Conservation (phyloP, 2,329 filamentous ascomycete genomes). For the Periconia digitata region DNA sequence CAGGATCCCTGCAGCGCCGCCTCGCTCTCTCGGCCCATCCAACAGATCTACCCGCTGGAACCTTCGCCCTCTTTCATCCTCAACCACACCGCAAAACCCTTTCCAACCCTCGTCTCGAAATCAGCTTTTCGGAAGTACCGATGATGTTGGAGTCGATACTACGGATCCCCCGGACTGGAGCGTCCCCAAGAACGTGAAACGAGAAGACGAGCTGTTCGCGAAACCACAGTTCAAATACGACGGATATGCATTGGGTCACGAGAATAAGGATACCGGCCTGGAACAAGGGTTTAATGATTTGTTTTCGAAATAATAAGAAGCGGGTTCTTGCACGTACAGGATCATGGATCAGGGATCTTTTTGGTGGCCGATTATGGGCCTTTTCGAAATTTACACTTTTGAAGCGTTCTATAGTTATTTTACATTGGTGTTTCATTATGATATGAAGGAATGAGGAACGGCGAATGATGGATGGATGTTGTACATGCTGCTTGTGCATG, state of each 20-base stretch:
- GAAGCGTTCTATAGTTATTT: too few relatives aligned
- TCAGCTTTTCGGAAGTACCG: background rate
- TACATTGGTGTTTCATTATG: too few relatives aligned
- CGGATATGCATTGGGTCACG: slow-evolving; percentile 19
- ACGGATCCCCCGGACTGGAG: slow-evolving; percentile 15
- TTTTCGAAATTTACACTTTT: too few relatives aligned
- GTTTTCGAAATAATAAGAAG: slow-evolving; percentile 35
- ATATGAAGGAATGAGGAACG: too few relatives aligned
- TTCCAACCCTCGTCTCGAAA: slow-evolving; percentile 44
- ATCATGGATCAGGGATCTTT: too few relatives aligned
- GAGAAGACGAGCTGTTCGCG: slow-evolving; percentile 32
- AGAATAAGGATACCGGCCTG: slow-evolving; percentile 33
- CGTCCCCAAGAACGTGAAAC: slow-evolving; percentile 29
- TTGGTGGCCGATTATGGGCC: too few relatives aligned
- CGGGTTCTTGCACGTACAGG: too few relatives aligned
- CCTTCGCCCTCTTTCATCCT: slow-evolving; percentile 1
- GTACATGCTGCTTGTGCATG: too few relatives aligned
- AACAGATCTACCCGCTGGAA: slow-evolving; percentile 64
- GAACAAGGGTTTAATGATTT: slow-evolving; percentile 36
- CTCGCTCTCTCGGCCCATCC: slow-evolving; percentile 51
- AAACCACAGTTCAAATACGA: slow-evolving; percentile 39
- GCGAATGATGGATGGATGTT: too few relatives aligned
- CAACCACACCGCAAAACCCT: slow-evolving; percentile 47
- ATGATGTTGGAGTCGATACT: background rate
- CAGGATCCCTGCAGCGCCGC: slow-evolving; percentile 67